phyloP scores from a whole-genome alignment of 139 green algal species.

The Coelastrella sp. region DNA sequence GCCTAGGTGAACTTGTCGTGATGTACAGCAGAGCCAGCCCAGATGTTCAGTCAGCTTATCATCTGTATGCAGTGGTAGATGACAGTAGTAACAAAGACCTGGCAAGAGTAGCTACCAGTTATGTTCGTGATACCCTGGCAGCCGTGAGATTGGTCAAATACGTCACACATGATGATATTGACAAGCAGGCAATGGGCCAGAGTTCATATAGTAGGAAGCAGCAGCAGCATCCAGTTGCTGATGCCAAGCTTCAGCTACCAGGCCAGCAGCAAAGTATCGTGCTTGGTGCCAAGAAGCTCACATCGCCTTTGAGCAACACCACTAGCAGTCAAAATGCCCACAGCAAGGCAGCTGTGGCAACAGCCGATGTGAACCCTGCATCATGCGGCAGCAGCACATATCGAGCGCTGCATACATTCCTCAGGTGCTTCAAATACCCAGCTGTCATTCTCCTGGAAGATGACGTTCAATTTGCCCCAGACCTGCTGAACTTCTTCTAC shows the following conservation, averaged over 20 bases:
- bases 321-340: too few relatives aligned
- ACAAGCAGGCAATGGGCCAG: too few relatives aligned
- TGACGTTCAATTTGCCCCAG: slow-evolving; percentile 8
- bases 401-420: slow-evolving; percentile 38
- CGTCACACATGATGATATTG: too few relatives aligned
- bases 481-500: slow-evolving; percentile 36
- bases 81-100: background rate
- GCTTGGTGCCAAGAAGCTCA: too few relatives aligned
- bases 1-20: slow-evolving; percentile 6
- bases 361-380: too few relatives aligned
- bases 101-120: background rate
- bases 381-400: background rate
- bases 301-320: too few relatives aligned
- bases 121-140: slow-evolving; percentile 13
- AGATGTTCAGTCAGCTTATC: slow-evolving; percentile 20
- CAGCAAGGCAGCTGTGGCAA: too few relatives aligned
- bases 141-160: slow-evolving; percentile 37
- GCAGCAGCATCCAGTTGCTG: too few relatives aligned
- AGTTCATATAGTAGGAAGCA: too few relatives aligned
- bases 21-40: slow-evolving; percentile 15
- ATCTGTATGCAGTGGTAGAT: slow-evolving; percentile 30
- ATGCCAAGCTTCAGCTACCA: too few relatives aligned
- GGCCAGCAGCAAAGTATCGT: too few relatives aligned
- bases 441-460: slow-evolving; percentile 36
- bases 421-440: slow-evolving; percentile 42